Evolutionary conservation across 1,284 basidiomycete genomes (phyloP), one percentile per base, ranked within the genome.

Genomic region (Amylostereum chailletii): DNA sequence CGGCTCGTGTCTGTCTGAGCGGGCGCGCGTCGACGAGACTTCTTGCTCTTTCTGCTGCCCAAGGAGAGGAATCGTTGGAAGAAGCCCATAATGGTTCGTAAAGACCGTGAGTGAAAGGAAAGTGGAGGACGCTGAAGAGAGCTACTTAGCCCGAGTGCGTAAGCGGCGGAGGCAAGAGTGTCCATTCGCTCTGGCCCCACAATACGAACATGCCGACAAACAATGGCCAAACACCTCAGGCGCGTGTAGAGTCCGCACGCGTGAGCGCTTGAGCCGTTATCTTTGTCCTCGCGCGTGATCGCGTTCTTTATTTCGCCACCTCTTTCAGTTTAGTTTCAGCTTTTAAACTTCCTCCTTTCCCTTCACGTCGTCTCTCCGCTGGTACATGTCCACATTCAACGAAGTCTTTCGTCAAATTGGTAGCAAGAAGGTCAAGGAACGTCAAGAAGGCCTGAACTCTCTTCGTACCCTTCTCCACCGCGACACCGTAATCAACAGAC

Each of bases 61-160:
- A 88, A 67, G 7, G 86, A 87, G 48, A 89, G 75, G 55, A 89
- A 68, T 37, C 77, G 81, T 57, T 82, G 83, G 58, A 89, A 65
- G 50, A 87, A 77, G 27, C 81, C 79, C 84, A 88, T 88, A 40
- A 47, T 57, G 19, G 34, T 10, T 34, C 31, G 50, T 55, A 38
- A 51, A 37, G 6, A 5, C 42, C 45, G 48, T 52, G 42, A 30
- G 5, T 27, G 7, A 33, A 7, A 49, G 38, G 33, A 51, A 45
- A 40, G 47, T 29, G 41, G n/a, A 39, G 43, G 42, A 43, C 41
- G 42, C 41, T 42, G 27, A 7, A 43, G 30, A 45, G 19, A 32
- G 32, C 41, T 39, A 33, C 10, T 33, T n/a, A 11, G 11, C 38
- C 27, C 11, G 19, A 5, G 50, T 11, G 47, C 32, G 19, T 19